A percentile compares a stretch with the other conserved stretches of the same genome.
Conservation (phyloP, 164 flowering plant species). For the Amborella trichopoda region DNA sequence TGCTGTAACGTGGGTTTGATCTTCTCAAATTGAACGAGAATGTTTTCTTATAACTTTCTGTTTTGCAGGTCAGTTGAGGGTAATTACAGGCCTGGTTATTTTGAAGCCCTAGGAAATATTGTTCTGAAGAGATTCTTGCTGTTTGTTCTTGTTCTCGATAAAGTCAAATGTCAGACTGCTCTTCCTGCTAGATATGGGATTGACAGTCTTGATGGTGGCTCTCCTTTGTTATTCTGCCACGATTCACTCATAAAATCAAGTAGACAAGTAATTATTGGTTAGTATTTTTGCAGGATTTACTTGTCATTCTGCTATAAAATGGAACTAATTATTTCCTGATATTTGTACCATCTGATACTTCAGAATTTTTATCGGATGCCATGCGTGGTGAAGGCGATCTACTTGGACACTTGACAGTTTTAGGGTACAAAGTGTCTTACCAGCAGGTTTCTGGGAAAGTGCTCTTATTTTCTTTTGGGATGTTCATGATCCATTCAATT, state of each 20-base stretch:
- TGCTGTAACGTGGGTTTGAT: no score
- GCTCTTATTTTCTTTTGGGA: neutral
- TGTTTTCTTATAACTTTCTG: neutral
- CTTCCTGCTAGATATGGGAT: slow-evolving; percentile 85
- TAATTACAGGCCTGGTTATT: slow-evolving; percentile 83
- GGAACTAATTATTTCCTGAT: neutral
- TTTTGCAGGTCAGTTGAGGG: slow-evolving; percentile 54
- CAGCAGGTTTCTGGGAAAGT: slow-evolving; percentile 50
- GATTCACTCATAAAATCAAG: slow-evolving; percentile 64
- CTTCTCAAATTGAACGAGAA: no score
- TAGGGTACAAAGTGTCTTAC: slow-evolving; percentile 76
- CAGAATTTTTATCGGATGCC: slow-evolving; percentile 74
- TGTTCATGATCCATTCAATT: neutral
- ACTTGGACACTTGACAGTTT: slow-evolving; percentile 62
- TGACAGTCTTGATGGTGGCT: slow-evolving; percentile 96
- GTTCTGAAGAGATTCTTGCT: slow-evolving; percentile 78
- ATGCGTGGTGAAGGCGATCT: slow-evolving; percentile 99
- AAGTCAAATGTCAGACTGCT: slow-evolving; percentile 63
- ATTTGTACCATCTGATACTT: slow-evolving; percentile 9
- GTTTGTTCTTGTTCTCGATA: slow-evolving; percentile 79
- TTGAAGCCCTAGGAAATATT: slow-evolving; percentile 65
- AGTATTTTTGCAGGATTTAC: neutral
- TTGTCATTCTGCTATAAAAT: neutral
- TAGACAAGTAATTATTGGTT: slow-evolving; percentile 67
- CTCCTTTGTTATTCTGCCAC: slow-evolving; percentile 57